A percentile compares a stretch with the other conserved stretches of the same genome.
These are phyloP conservation scores for Periconia digitata DNA, from an alignment of 2,329 filamentous ascomycete species.

Conservation along the genomic window DNA sequence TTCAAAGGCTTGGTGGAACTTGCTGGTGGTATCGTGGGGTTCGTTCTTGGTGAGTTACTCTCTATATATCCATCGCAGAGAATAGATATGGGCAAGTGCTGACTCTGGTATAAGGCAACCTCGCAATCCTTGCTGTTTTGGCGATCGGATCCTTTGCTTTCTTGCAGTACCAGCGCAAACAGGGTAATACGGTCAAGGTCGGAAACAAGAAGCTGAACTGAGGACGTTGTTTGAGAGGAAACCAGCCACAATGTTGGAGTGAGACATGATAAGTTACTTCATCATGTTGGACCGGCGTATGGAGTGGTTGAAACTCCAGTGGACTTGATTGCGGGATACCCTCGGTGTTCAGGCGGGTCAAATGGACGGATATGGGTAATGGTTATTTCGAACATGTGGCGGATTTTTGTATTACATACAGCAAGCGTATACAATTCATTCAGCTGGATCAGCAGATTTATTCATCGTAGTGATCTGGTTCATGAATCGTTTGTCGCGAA, in stretches of 20 bases:
- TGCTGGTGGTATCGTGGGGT: slow-evolving; percentile 36
- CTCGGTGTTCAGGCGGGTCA: no score
- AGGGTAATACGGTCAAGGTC: slow-evolving; percentile 37
- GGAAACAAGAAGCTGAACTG: slow-evolving; percentile 44
- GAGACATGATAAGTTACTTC: no score
- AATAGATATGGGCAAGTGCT: slow-evolving; percentile 3
- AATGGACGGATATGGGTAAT: no score
- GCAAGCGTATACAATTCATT: no score
- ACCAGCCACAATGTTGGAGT: not conserved
- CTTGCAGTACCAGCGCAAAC: slow-evolving; percentile 39
- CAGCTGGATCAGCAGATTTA: no score
- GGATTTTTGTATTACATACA: no score
- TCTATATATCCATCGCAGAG: not conserved
- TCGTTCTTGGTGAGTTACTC: slow-evolving; percentile 30
- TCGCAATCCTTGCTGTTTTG: slow-evolving; percentile 38
- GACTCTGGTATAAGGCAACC: slow-evolving; percentile 28
- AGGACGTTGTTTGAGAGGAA: not conserved
- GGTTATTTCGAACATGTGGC: no score
- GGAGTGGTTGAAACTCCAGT: no score
- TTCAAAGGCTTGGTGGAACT: slow-evolving; percentile 36
- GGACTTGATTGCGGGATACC: no score
- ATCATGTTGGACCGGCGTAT: no score
- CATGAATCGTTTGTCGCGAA: no score
- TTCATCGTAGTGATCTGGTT: no score
- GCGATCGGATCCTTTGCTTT: slow-evolving; percentile 36